Evolutionary conservation across 139 green algal genomes (phyloP), one percentile per base, ranked within the genome.

Genomic region (Micractinium sp.): DNA sequence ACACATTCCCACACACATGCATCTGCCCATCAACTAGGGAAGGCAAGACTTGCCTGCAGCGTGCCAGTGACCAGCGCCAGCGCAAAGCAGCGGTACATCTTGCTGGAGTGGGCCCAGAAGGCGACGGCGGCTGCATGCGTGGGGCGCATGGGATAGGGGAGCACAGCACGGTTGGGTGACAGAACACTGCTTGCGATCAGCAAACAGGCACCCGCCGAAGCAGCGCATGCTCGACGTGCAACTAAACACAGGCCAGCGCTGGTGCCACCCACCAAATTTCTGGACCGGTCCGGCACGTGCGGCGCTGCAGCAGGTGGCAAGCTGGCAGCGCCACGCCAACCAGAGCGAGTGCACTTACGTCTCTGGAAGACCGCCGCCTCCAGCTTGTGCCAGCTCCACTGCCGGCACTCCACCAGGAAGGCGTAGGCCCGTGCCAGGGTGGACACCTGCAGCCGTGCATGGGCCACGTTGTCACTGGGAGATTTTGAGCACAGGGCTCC

Each of bases 101-200:
- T 61, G n/a, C 60, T 86, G n/a, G 81, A 56, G 18, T n/a, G 29
- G 38, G 41, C 36, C 83, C 83, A 87, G 35, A 87, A 87, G 0
- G 23, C 35, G 38, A 23, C 9, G 2, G 66, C 33, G 0, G 38
- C 63, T 87, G 67, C 27, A 81, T 1, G 36, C 38, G 3, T 2
- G 35, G 22, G 3, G 60, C n/a, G n/a, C n/a, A n/a, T n/a, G n/a
- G n/a, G n/a, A n/a, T n/a, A n/a, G n/a, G n/a, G n/a, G n/a, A n/a
- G n/a, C n/a, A n/a, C n/a, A 29, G 22, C 3, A 56, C 5, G 13
- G 29, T 29, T 41, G 33, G 80, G 16, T 77, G 53, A 15, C 25
- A 56, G 76, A 29, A 82, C 74, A 41, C 74, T 41, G 74, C 2
- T 19, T 80, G 47, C 47, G 47, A 9, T 5, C 47, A 56, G 47